Conservation (phyloP, 2,329 filamentous ascomycete genomes). For the Cordyceps javanica region DNA sequence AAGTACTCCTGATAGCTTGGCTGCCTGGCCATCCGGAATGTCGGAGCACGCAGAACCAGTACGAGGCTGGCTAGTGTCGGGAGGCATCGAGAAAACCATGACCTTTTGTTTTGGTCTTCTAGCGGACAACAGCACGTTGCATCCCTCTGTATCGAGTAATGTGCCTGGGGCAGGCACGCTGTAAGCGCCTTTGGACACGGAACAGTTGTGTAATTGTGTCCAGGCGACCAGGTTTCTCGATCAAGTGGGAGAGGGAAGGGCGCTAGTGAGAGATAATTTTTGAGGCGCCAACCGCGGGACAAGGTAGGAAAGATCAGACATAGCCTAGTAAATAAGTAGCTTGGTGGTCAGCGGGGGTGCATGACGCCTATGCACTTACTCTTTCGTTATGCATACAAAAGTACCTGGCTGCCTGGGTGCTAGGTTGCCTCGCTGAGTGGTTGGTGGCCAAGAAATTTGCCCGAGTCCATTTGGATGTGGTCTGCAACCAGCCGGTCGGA, state of each 20-base stretch:
- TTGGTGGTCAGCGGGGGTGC: neutral
- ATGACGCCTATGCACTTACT: neutral
- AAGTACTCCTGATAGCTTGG: neutral
- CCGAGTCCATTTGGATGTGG: neutral
- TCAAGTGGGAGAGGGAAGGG: neutral
- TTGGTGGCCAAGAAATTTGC: neutral
- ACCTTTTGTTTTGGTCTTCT: too few relatives aligned
- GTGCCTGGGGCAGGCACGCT: neutral
- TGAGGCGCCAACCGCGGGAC: conserved; percentile 4
- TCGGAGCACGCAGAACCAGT: too few relatives aligned
- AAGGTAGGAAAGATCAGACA: neutral
- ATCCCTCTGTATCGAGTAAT: too few relatives aligned
- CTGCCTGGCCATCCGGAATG: too few relatives aligned
- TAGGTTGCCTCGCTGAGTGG: neutral
- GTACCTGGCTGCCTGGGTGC: too few relatives aligned
- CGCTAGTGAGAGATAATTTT: neutral
- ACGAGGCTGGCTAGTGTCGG: too few relatives aligned
- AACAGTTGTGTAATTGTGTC: neutral
- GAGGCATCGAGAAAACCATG: too few relatives aligned
- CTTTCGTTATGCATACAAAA: too few relatives aligned
- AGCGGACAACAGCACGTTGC: too few relatives aligned
- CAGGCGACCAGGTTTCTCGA: neutral
- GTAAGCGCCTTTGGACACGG: neutral
- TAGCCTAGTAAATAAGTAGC: neutral
- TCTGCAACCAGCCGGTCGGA: neutral